These are phyloP conservation scores for Eimeria necatrix DNA, from an alignment of 169 alveolate species.

Conservation along the genomic window DNA sequence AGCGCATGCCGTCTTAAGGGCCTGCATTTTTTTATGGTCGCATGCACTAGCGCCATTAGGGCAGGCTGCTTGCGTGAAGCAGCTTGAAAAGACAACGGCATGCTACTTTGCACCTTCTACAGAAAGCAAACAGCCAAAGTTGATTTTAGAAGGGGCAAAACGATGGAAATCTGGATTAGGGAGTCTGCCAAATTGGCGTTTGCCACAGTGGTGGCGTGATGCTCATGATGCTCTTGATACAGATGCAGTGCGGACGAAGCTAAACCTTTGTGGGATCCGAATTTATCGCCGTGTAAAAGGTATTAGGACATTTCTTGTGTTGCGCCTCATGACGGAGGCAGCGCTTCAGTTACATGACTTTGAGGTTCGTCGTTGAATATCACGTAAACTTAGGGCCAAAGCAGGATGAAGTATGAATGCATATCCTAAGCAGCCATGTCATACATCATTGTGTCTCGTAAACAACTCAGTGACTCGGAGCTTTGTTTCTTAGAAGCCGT, in stretches of 20 bases:
- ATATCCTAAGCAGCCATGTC: no score
- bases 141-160: not conserved
- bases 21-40: slow-evolving; percentile 41
- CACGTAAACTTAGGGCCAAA: not conserved
- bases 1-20: slow-evolving; percentile 44
- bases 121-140: not conserved
- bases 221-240: slow-evolving; percentile 54
- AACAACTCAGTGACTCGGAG: not conserved
- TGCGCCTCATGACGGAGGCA: slow-evolving; percentile 66
- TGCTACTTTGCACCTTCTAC: not conserved
- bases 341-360: slow-evolving; percentile 45
- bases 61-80: not conserved
- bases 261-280: slow-evolving; percentile 52
- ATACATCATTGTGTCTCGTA: no score
- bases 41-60: slow-evolving; percentile 64
- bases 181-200: slow-evolving; percentile 43
- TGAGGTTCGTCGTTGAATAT: not conserved
- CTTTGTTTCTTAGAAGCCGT: not conserved
- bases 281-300: slow-evolving; percentile 57
- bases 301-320: slow-evolving; percentile 28
- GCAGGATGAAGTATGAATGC: not conserved
- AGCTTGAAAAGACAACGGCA: not conserved
- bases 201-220: slow-evolving; percentile 49
- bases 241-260: slow-evolving; percentile 10
- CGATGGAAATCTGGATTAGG: not conserved